Percentiles rank a stretch among this genome's conserved stretches.
Evolutionary conservation across 441 rosid genomes (phyloP).

Genomic region (Jatropha podagrica): DNA sequence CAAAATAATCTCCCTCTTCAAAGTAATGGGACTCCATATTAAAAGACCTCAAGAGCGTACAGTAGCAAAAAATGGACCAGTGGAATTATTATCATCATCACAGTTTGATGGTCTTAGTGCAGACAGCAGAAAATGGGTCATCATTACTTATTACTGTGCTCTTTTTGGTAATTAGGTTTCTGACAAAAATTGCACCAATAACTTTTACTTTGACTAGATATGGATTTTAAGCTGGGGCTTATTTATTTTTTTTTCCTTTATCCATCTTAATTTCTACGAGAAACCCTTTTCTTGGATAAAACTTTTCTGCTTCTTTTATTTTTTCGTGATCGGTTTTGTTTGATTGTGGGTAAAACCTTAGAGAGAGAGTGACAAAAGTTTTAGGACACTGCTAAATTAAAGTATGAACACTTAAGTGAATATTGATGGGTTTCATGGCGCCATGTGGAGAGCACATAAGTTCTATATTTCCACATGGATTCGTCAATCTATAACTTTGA

Average conservation of each 20-base stretch:
- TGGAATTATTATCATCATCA: slow-evolving; percentile 11
- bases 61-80: slow-evolving; percentile 15
- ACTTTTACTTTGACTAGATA: neutral
- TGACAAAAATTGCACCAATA: slow-evolving; percentile 16
- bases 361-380: neutral
- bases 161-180: slow-evolving; percentile 10
- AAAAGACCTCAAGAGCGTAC: neutral
- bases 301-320: neutral
- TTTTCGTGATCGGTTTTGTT: neutral
- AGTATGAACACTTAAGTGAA: neutral
- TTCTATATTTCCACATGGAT: slow-evolving; percentile 35
- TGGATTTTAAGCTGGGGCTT: neutral
- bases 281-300: neutral
- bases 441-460: slow-evolving; percentile 30
- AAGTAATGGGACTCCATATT: slow-evolving; percentile 29
- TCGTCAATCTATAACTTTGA: slow-evolving; percentile 33
- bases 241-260: neutral
- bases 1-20: slow-evolving; percentile 19
- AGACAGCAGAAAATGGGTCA: slow-evolving; percentile 45
- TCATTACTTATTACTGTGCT: slow-evolving; percentile 22
- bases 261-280: neutral
- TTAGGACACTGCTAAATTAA: neutral
- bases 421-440: slow-evolving; percentile 16
- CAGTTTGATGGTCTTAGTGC: slow-evolving; percentile 23
- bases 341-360: neutral